Evolutionary conservation across 2,329 filamentous ascomycete species (phyloP).

Genomic region (Atkinsonella texensis): DNA sequence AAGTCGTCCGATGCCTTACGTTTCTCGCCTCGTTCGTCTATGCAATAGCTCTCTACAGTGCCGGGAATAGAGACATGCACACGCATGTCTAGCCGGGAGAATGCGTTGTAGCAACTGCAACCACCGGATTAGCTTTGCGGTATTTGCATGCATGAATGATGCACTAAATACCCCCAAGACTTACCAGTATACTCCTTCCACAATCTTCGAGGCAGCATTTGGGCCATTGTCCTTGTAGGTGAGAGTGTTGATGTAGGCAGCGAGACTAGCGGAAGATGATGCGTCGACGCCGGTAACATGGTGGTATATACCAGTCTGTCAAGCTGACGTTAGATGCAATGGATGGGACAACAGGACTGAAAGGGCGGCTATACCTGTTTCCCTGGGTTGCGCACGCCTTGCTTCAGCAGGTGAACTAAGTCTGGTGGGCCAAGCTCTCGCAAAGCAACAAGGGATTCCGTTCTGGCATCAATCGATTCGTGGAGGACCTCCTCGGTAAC

Average conservation of each 20-base stretch:
- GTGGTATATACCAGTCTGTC: constrained; percentile 82
- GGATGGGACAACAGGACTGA: not conserved
- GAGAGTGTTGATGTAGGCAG: constrained; percentile 95
- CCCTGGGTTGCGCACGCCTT: constrained; percentile 42
- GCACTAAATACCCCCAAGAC: constrained; percentile 9
- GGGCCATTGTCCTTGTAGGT: constrained; percentile 81
- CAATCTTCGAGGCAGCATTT: constrained; percentile 62
- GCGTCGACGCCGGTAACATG: constrained; percentile 96
- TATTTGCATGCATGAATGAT: not conserved
- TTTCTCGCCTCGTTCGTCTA: constrained; percentile 94
- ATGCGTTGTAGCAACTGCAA: constrained; percentile 86
- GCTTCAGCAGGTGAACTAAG: constrained; percentile 86
- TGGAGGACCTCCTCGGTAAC: constrained; percentile 89
- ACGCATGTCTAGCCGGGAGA: constrained; percentile 95
- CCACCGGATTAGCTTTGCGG: not conserved
- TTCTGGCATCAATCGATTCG: constrained; percentile 83
- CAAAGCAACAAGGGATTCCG: constrained; percentile 72
- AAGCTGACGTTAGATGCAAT: constrained; percentile 9
- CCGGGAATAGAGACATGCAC: constrained; percentile 96
- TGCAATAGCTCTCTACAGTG: constrained; percentile 91
- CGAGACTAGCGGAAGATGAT: constrained; percentile 90
- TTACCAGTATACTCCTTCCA: constrained; percentile 89
- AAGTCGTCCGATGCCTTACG: constrained; percentile 84
- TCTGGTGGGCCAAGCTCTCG: constrained; percentile 93
- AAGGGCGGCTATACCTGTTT: constrained; percentile 35